A percentile compares a stretch with the other conserved stretches of the same genome.
These are phyloP conservation scores for Diaporthe ilicicola DNA, from an alignment of 2,329 filamentous ascomycete genomes.

Conservation along the genomic window DNA sequence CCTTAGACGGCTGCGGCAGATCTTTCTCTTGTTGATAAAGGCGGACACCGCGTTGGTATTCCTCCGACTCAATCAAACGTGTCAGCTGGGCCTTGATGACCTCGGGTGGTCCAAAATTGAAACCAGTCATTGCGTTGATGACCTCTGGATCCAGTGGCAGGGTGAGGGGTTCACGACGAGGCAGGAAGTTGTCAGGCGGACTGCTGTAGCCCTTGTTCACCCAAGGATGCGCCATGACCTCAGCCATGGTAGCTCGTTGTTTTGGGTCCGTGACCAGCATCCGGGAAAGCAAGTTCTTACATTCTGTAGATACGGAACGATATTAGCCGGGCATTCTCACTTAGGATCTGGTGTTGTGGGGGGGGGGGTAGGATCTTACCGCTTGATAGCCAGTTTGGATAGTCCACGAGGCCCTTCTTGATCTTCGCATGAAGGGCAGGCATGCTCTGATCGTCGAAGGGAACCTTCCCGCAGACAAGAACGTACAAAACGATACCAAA, in stretches of 20 bases:
- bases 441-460: conserved; percentile 99
- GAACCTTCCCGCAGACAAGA: conserved; percentile 95
- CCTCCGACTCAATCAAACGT: conserved; percentile 89
- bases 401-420: conserved; percentile 95
- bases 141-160: conserved; percentile 85
- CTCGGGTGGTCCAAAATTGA: conserved; percentile 92
- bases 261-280: conserved; percentile 97
- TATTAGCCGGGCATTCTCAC: background rate
- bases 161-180: conserved; percentile 82
- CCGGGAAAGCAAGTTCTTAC: conserved; percentile 87
- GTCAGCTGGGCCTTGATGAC: conserved; percentile 83
- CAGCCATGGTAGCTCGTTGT: conserved; percentile 83
- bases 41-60: conserved; percentile 88
- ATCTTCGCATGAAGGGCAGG: conserved; percentile 98
- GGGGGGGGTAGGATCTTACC: conserved; percentile 70
- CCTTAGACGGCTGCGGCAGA: conserved; percentile 62
- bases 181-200: conserved; percentile 89
- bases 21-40: conserved; percentile 74
- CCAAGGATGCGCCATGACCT: conserved; percentile 97
- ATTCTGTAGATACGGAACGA: conserved; percentile 67
- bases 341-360: background rate
- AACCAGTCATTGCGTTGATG: conserved; percentile 94
- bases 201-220: conserved; percentile 90
- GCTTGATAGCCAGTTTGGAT: conserved; percentile 89
- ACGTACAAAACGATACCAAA: conserved; percentile 99